phyloP scores from a whole-genome alignment of 2,329 filamentous ascomycete genomes.

The Xylaria digitata region DNA sequence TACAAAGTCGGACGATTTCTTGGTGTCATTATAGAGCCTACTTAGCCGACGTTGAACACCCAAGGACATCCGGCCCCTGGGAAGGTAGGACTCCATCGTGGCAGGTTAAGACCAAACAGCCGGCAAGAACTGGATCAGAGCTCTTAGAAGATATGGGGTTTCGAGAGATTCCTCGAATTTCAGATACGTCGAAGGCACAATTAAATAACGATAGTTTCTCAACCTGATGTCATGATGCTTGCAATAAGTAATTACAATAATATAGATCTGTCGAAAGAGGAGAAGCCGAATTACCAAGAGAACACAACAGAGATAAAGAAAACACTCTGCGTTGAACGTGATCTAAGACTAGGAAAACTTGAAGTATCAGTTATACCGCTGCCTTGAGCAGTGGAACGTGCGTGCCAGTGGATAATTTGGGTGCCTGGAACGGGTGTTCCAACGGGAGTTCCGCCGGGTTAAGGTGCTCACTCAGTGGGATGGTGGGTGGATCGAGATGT shows the following conservation, averaged over 20 bases:
- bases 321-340: not conserved
- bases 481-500: slow-evolving; percentile 12
- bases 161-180: slow-evolving; percentile 2
- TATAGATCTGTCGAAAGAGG: not conserved
- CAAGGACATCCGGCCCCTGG: slow-evolving; percentile 64
- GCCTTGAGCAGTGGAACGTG: slow-evolving; percentile 35
- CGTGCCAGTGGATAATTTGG: slow-evolving; percentile 33
- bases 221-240: slow-evolving; percentile 18
- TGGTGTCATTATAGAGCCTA: slow-evolving; percentile 83
- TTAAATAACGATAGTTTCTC: slow-evolving; percentile 5
- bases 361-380: slow-evolving; percentile 31
- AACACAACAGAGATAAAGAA: slow-evolving; percentile 3
- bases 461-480: not conserved
- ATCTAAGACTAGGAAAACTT: not conserved
- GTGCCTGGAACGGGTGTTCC: slow-evolving; percentile 35
- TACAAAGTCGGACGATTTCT: slow-evolving; percentile 80
- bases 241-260: slow-evolving; percentile 9
- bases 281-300: not conserved
- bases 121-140: not conserved
- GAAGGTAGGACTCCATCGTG: slow-evolving; percentile 64
- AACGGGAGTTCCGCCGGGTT: not conserved
- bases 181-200: not conserved
- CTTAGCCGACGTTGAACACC: slow-evolving; percentile 73
- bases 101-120: slow-evolving; percentile 15
- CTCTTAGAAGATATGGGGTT: slow-evolving; percentile 1